phyloP scores from a whole-genome alignment of 352 stramenopile genomes.

The Globisporangium canariense region DNA sequence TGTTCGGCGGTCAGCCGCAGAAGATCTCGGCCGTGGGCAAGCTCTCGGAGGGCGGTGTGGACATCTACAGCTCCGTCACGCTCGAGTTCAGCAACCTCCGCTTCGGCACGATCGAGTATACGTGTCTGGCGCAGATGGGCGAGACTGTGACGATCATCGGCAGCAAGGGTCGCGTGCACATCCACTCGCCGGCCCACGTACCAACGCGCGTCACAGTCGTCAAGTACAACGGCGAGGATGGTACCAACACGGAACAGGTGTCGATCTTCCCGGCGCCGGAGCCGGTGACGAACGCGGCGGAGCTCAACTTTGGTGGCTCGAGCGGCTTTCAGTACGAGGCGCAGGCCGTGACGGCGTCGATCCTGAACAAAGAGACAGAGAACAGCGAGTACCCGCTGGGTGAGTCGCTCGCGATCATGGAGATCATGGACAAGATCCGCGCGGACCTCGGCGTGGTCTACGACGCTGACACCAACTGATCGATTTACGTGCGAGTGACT shows the following conservation, averaged over 20 bases:
- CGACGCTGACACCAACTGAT: conserved; percentile 28
- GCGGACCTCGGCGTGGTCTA: conserved; percentile 57
- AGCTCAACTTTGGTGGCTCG: conserved; percentile 62
- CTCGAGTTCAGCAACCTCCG: conserved; percentile 45
- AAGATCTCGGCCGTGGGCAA: conserved; percentile 47
- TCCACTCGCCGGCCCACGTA: conserved; percentile 58
- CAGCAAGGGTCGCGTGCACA: conserved; percentile 58
- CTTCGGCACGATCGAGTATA: conserved; percentile 58
- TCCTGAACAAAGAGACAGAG: conserved; percentile 47
- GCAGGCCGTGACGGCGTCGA: conserved; percentile 53
- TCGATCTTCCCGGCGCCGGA: conserved; percentile 44
- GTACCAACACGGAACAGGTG: conserved; percentile 23
- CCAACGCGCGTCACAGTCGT: conserved; percentile 44
- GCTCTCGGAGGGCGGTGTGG: conserved; percentile 45
- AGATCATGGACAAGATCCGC: conserved; percentile 77
- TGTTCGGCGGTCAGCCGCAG: conserved; percentile 41
- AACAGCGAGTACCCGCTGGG: conserved; percentile 49
- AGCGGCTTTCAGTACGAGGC: conserved; percentile 82
- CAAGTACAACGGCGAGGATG: conserved; percentile 27
- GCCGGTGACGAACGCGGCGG: conserved; percentile 26
- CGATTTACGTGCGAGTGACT: not conserved
- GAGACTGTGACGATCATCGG: conserved; percentile 80
- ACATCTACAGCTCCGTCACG: conserved; percentile 49
- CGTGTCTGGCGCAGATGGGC: conserved; percentile 45
- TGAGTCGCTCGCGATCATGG: conserved; percentile 59